A percentile compares a stretch with the other conserved stretches of the same genome.
Conservation (phyloP, 495 filamentous ascomycete genomes). For the Annulohypoxylon maeteangense region DNA sequence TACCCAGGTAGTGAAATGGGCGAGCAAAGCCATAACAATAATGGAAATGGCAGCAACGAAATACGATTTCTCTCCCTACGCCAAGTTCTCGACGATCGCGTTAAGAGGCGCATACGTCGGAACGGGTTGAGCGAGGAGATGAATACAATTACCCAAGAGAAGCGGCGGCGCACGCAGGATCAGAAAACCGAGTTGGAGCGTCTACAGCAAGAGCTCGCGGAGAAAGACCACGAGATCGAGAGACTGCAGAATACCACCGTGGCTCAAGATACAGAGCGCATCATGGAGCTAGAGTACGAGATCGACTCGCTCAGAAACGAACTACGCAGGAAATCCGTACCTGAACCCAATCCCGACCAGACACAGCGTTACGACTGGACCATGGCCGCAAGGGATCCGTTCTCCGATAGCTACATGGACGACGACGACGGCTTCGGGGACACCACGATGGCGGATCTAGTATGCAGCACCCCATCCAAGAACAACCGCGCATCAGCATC, state of each 20-base stretch:
- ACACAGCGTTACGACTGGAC: slow-evolving; percentile 55
- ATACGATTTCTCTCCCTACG: slow-evolving; percentile 70
- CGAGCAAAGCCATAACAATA: slow-evolving; percentile 41
- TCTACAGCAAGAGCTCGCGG: slow-evolving; percentile 64
- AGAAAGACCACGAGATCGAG: slow-evolving; percentile 61
- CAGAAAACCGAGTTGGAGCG: slow-evolving; percentile 56
- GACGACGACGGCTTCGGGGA: slow-evolving; percentile 52
- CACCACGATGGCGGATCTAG: slow-evolving; percentile 51
- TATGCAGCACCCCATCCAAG: slow-evolving; percentile 56
- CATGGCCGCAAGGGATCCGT: slow-evolving; percentile 55
- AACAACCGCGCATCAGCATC: slow-evolving; percentile 43
- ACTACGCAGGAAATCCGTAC: slow-evolving; percentile 44
- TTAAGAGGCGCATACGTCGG: slow-evolving; percentile 75
- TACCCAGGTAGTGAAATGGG: slow-evolving; percentile 27
- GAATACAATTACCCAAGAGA: slow-evolving; percentile 70
- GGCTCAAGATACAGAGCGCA: slow-evolving; percentile 51
- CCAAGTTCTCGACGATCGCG: slow-evolving; percentile 75
- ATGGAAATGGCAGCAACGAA: slow-evolving; percentile 48
- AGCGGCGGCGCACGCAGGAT: slow-evolving; percentile 55
- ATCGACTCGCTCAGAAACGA: slow-evolving; percentile 48
- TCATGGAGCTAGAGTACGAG: slow-evolving; percentile 57
- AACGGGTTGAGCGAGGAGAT: slow-evolving; percentile 80
- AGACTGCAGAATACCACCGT: slow-evolving; percentile 62
- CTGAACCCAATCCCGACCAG: slow-evolving; percentile 41
- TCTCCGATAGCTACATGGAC: slow-evolving; percentile 54